Conservation (phyloP, 495 filamentous ascomycete species). For the Usnea hakonensis region DNA sequence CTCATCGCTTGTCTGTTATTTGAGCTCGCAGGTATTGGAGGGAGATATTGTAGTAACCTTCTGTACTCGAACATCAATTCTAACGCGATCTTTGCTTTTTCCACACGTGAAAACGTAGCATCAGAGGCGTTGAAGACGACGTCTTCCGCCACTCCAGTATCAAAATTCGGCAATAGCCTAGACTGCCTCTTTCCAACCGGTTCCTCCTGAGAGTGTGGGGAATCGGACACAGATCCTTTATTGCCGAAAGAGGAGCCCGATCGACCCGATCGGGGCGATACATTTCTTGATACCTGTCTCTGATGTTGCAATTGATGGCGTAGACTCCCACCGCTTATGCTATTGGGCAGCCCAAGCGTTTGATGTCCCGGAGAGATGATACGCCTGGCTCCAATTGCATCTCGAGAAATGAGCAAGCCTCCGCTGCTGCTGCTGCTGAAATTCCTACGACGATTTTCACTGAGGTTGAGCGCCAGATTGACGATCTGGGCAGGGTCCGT, state of each 20-base stretch:
- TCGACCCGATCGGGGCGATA: slow-evolving; percentile 41
- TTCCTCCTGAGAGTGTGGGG: background rate
- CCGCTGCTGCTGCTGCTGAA: slow-evolving; percentile 33
- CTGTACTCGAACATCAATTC: slow-evolving; percentile 76
- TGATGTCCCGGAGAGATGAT: slow-evolving; percentile 15
- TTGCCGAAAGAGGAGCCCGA: slow-evolving; percentile 13
- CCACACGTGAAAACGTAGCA: slow-evolving; percentile 68
- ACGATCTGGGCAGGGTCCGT: slow-evolving; percentile 80
- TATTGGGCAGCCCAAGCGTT: slow-evolving; percentile 2
- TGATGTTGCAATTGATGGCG: slow-evolving; percentile 61
- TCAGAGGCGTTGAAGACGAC: slow-evolving; percentile 61
- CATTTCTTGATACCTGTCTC: slow-evolving; percentile 47
- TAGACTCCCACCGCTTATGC: slow-evolving; percentile 44
- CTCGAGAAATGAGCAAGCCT: slow-evolving; percentile 25
- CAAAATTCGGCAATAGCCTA: slow-evolving; percentile 3
- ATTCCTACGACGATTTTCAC: slow-evolving; percentile 65
- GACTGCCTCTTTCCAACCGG: background rate
- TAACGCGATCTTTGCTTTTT: slow-evolving; percentile 69
- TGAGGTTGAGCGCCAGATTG: slow-evolving; percentile 79
- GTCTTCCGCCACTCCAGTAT: slow-evolving; percentile 13
- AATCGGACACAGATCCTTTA: background rate
- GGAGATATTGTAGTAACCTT: slow-evolving; percentile 63
- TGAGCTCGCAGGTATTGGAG: slow-evolving; percentile 43
- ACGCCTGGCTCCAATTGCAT: slow-evolving; percentile 35
- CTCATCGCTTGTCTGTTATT: slow-evolving; percentile 5